Evolutionary conservation across 192 early-diverging fungal species (phyloP), one percentile per base, ranked within the genome.

Genomic region (Nowakowskiella sp.): DNA sequence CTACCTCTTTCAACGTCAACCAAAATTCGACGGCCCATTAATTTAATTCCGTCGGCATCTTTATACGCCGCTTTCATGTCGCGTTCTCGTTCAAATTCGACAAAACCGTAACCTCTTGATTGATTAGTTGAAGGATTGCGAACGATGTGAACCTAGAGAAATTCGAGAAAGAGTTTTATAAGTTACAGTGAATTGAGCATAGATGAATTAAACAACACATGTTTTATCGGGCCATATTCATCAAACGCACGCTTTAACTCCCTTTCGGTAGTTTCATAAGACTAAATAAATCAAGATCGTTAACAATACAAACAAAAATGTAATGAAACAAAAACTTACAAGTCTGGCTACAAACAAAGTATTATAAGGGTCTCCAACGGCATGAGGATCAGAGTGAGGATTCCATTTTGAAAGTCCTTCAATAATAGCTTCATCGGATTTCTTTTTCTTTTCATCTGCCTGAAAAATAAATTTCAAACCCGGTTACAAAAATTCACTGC

Each of bases 1-100:
- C 94, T 78, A 2, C 92, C 94, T 51, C 92, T 82, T 62, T 97
- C 94, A 23, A 97, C 92, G 64, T 97, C 94, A 1, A 94, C 90
- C 19, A 94, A 65, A 21, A 94, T 71, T 30, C 90, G 80, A 21
- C 89, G 81, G 22, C 87, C 88, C 39, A 86, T 70, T 21, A 97
- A 76, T 57, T 90, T 89, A 47, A 86, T 65, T 2, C 89, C 90
- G 66, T 97, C 94, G 4, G 88, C 86, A 57, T 87, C 85, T 49
- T 87, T 86, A 61, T 86, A 90, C 4, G 88, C 88, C 34, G 77
- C 73, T 51, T 78, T 79, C 83, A 92, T 81, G 53, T 87, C 88
- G 16, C 73, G 66, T 67, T 97, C 94, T 42, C 85, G 75, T 57
- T 88, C 91, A 64, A 78, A 97, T 69, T 97, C 94, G 55, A 97